A percentile compares a stretch with the other conserved stretches of the same genome.
Conservation (phyloP, 331 rosid genomes). For the Malus hybrid region DNA sequence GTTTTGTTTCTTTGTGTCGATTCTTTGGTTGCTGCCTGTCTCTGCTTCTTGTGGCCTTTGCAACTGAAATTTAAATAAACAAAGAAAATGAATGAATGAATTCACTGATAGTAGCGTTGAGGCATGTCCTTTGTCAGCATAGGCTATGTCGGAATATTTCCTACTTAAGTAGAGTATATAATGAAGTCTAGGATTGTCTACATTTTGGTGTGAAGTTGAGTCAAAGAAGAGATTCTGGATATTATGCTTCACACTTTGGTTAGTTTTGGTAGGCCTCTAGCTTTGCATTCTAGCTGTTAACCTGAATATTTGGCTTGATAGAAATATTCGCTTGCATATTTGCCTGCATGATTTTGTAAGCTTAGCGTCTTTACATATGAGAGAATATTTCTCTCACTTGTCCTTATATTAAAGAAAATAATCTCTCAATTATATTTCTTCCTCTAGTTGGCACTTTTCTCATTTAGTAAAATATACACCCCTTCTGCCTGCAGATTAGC, state of each 20-base stretch:
- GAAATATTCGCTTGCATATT: neutral
- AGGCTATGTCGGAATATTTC: neutral
- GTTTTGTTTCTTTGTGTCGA: neutral
- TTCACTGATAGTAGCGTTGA: neutral
- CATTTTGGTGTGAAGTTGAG: neutral
- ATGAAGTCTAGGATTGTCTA: neutral
- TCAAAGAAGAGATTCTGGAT: neutral
- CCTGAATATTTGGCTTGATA: neutral
- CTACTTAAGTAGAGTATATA: neutral
- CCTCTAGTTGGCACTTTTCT: no score
- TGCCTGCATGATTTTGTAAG: neutral
- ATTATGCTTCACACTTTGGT: neutral
- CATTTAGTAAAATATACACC: no score
- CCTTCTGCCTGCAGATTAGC: constrained; percentile 52
- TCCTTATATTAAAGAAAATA: neutral
- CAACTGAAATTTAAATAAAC: neutral
- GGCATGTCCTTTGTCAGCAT: neutral
- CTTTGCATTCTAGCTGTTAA: no score
- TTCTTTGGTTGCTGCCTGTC: neutral
- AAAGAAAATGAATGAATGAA: neutral
- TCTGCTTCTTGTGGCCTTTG: neutral
- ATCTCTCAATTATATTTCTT: neutral
- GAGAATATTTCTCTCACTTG: neutral
- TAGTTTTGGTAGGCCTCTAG: no score
- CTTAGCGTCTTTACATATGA: neutral